A percentile compares a stretch with the other conserved stretches of the same genome.
Evolutionary conservation across 2,329 filamentous ascomycete genomes (phyloP).

Genomic region (Diaporthe vaccinii): DNA sequence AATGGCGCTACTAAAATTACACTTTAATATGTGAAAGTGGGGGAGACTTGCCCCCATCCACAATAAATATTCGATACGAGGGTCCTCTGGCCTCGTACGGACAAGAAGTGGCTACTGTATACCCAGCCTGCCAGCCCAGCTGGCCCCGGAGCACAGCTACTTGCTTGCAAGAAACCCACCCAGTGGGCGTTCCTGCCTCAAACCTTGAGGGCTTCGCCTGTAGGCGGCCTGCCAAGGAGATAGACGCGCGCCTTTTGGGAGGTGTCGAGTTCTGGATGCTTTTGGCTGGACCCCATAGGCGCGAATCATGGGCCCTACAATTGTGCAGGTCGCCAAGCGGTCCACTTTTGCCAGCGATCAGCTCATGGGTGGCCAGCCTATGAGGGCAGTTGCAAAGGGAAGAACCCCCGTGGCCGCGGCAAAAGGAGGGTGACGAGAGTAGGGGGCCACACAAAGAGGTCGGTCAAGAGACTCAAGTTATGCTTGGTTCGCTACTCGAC

Average conservation of each 20-base stretch:
- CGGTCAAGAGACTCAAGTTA: not conserved
- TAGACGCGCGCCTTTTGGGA: slow-evolving; percentile 32
- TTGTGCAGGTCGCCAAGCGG: slow-evolving; percentile 6
- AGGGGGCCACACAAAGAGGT: slow-evolving; percentile 4
- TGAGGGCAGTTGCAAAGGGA: not conserved
- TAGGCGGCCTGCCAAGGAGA: slow-evolving; percentile 12
- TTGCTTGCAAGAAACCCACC: slow-evolving; percentile 17
- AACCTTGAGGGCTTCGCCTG: slow-evolving; percentile 11
- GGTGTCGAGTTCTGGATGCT: slow-evolving; percentile 6
- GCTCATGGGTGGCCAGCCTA: not conserved
- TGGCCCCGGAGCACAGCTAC: slow-evolving; percentile 20
- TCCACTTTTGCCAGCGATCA: slow-evolving; percentile 27
- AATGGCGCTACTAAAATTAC: slow-evolving; percentile 24
- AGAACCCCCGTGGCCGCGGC: not conserved
- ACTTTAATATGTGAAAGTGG: slow-evolving; percentile 22
- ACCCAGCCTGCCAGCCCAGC: slow-evolving; percentile 11
- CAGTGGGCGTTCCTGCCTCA: not conserved
- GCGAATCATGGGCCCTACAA: slow-evolving; percentile 5
- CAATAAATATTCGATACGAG: slow-evolving; percentile 29
- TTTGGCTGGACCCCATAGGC: slow-evolving; percentile 16
- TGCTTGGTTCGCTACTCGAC: slow-evolving; percentile 5
- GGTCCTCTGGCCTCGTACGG: slow-evolving; percentile 18
- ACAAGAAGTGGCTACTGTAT: not conserved
- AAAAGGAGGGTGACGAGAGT: not conserved
- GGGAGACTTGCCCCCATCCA: slow-evolving; percentile 9